Conservation (phyloP, 2,329 filamentous ascomycete genomes). For the Penicillium olsonii region DNA sequence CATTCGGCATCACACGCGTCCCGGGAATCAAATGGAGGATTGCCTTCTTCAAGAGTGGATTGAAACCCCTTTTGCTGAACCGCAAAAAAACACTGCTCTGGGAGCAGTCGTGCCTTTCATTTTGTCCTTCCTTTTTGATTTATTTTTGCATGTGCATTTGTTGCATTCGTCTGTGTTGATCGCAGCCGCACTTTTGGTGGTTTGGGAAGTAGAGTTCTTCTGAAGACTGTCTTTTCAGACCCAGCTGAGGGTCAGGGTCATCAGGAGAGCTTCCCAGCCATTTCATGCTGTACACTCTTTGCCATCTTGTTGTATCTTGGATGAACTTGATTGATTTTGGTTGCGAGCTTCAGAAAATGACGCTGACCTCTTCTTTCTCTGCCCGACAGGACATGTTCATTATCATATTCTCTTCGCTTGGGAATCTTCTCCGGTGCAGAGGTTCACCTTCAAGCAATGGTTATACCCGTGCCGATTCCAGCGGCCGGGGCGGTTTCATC, state of each 20-base stretch:
- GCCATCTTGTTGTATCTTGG: background rate
- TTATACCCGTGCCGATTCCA: constrained; percentile 36
- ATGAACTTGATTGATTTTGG: background rate
- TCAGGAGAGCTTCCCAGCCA: background rate
- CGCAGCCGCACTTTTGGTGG: no score
- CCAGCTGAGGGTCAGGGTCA: no score
- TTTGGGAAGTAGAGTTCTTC: no score
- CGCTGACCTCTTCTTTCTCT: constrained; percentile 18
- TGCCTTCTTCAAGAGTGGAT: constrained; percentile 40
- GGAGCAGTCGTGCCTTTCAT: constrained; percentile 2
- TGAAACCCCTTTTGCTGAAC: constrained; percentile 32
- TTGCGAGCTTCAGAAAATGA: constrained; percentile 1
- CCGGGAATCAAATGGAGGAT: constrained; percentile 22
- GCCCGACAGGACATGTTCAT: constrained; percentile 47
- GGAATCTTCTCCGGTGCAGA: constrained; percentile 39
- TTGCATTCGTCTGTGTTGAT: constrained; percentile 10
- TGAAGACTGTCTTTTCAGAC: no score
- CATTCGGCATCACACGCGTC: constrained; percentile 21
- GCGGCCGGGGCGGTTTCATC: constrained; percentile 32
- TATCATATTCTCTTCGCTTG: constrained; percentile 49
- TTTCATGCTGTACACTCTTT: constrained; percentile 6
- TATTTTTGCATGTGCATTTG: background rate
- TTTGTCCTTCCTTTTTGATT: background rate
- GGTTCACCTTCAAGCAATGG: constrained; percentile 33
- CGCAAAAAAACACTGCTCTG: constrained; percentile 16